A percentile compares a stretch with the other conserved stretches of the same genome.
These are phyloP conservation scores for Linderina pennispora DNA, from an alignment of 192 early-diverging fungal genomes.

Conservation along the genomic window DNA sequence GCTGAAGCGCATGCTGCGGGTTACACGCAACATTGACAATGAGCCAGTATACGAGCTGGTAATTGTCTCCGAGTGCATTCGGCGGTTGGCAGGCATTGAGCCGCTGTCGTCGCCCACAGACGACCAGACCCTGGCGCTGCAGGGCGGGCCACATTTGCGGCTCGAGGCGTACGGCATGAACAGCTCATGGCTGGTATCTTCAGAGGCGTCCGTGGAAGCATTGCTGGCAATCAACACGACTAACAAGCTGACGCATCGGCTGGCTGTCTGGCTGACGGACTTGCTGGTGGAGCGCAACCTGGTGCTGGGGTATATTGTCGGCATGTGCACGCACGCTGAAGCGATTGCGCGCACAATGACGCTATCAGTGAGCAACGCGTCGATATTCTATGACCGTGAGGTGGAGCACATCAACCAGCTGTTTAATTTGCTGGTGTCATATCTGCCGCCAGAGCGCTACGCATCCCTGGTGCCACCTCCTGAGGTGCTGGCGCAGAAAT, in stretches of 20 bases:
- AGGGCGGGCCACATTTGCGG: conserved; percentile 32
- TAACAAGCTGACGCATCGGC: conserved; percentile 19
- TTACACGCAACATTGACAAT: conserved; percentile 14
- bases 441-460: conserved; percentile 32
- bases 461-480: conserved; percentile 32
- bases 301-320: conserved; percentile 23
- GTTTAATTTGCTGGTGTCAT: conserved; percentile 29
- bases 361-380: conserved; percentile 27
- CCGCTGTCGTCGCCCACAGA: conserved; percentile 37
- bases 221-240: conserved; percentile 12
- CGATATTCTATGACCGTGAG: conserved; percentile 41
- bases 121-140: conserved; percentile 34
- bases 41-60: conserved; percentile 29
- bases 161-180: conserved; percentile 42
- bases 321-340: conserved; percentile 35
- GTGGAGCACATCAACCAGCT: conserved; percentile 42
- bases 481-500: conserved; percentile 20
- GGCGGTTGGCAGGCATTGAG: conserved; percentile 22
- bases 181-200: conserved; percentile 25
- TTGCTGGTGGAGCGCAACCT: conserved; percentile 11
- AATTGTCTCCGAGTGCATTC: conserved; percentile 23
- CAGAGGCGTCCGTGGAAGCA: conserved; percentile 20
- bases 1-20: conserved; percentile 21
- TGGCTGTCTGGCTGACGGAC: conserved; percentile 34
- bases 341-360: conserved; percentile 17